Evolutionary conservation across 1,284 basidiomycete genomes (phyloP), one percentile per base, ranked within the genome.

Genomic region (Pseudozyma pruni): DNA sequence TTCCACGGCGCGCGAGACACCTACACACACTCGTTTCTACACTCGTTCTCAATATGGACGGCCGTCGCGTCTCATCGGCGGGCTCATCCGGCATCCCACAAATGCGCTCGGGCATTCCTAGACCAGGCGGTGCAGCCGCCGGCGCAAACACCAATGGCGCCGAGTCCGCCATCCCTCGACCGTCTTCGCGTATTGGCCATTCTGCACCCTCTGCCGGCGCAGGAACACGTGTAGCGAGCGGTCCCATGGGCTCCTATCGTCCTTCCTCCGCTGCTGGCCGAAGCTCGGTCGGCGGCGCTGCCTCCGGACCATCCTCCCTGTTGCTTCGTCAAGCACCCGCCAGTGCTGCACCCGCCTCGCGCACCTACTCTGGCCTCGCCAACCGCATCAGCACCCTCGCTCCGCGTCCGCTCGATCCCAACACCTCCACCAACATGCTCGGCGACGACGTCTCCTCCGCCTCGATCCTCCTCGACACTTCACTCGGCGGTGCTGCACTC

Each of bases 161-260:
- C 7, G 57, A 61, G 20, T 61, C 62, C 13, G 34, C 46, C 4
- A 51, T 72, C 5, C 62, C 62, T 8, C 62, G 69, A 6, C 62
- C 69, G 8, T 47, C 55, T 1, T 72, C 62, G 6, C 57, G 68
- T 0, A 60, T 55, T n/a, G 53, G 54, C 11, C 41, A 40, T 17
- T 14, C 25, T 6, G 40, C 32, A 10, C 8, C 59, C 20, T 8
- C 43, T 38, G 33, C 19, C 7, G 48, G 42, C 2, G 37, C 40
- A 17, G 48, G 44, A 13, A 16, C 23, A 17, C 34, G 59, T 19
- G 32, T 50, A 32, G 45, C 45, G 3, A 34, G 40, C 13, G 67
- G 67, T 8, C 67, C 67, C 1, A 70, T 70, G 67, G 67, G 67
- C 9, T 39, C 48, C 4, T 70, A 70, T 32, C 66, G 66, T 8